A percentile compares a stretch with the other conserved stretches of the same genome.
Conservation (phyloP, 1,284 basidiomycete genomes). For the Anthracocystis setariae region DNA sequence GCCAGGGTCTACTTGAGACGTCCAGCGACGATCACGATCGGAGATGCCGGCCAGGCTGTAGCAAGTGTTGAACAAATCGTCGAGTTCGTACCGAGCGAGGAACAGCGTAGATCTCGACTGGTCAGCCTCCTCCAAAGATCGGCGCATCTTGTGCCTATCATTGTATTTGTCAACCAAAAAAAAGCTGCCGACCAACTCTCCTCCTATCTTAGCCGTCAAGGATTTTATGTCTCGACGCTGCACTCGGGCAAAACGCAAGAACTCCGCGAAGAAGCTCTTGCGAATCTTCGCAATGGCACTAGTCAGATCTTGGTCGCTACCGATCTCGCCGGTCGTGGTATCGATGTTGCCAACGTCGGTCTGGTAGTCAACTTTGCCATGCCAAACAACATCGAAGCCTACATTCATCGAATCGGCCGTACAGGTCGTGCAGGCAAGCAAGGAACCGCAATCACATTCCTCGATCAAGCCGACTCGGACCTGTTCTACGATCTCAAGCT, state of each 20-base stretch:
- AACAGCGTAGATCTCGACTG: conserved; percentile 91
- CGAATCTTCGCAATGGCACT: conserved; percentile 85
- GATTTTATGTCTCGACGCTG: conserved; percentile 86
- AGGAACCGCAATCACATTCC: conserved; percentile 91
- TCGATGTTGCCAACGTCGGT: conserved; percentile 95
- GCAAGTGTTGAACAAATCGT: conserved; percentile 97
- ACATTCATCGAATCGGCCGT: conserved; percentile 95
- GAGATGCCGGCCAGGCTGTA: conserved; percentile 95
- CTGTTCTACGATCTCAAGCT: conserved; percentile 74
- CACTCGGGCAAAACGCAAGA: conserved; percentile 98
- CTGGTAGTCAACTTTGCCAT: conserved; percentile 98
- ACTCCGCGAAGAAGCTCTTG: conserved; percentile 90
- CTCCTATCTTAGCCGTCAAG: conserved; percentile 85
- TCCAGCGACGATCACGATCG: conserved; percentile 95
- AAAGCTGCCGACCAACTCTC: conserved; percentile 97
- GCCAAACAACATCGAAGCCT: conserved; percentile 93
- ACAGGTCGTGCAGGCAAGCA: conserved; percentile 96
- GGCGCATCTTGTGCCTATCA: conserved; percentile 87
- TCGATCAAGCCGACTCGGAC: conserved; percentile 94
- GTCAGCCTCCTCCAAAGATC: conserved; percentile 86
- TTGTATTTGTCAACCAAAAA: conserved; percentile 99
- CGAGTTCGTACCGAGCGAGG: conserved; percentile 90
- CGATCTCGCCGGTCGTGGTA: conserved; percentile 96
- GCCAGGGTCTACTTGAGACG: conserved; percentile 91
- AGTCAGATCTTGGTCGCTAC: conserved; percentile 88